Conservation (phyloP, 305 asterid species). For the Fraxinus sp. region DNA sequence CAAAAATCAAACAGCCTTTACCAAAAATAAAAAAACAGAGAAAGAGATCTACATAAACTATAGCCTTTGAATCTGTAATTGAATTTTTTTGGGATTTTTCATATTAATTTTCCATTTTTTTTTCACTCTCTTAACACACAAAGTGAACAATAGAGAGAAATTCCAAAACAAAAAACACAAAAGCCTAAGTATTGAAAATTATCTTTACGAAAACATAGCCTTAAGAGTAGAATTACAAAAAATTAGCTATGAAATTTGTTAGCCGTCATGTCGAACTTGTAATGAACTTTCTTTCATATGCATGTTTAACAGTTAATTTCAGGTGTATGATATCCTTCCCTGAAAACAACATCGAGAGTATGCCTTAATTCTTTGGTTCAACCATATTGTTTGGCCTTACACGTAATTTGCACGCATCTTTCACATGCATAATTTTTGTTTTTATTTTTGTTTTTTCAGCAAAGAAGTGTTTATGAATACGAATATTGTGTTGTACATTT, state of each 20-base stretch:
- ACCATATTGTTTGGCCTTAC: too few relatives aligned
- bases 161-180: not conserved
- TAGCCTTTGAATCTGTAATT: not conserved
- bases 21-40: not conserved
- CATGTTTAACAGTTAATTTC: not conserved
- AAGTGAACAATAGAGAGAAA: not conserved
- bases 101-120: not conserved
- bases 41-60: not conserved
- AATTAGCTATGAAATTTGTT: not conserved
- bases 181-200: too few relatives aligned
- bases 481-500: too few relatives aligned
- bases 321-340: not conserved
- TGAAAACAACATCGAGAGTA: too few relatives aligned
- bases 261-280: not conserved
- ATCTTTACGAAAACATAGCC: not conserved
- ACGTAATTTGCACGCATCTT: not conserved
- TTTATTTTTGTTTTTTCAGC: not conserved
- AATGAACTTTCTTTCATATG: not conserved
- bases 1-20: not conserved
- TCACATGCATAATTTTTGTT: not conserved
- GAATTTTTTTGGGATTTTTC: not conserved
- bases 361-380: too few relatives aligned
- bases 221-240: too few relatives aligned
- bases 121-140: not conserved
- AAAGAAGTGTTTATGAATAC: not conserved